Evolutionary conservation across 2,329 filamentous ascomycete genomes (phyloP).

Genomic region (Cladosporium sp.): DNA sequence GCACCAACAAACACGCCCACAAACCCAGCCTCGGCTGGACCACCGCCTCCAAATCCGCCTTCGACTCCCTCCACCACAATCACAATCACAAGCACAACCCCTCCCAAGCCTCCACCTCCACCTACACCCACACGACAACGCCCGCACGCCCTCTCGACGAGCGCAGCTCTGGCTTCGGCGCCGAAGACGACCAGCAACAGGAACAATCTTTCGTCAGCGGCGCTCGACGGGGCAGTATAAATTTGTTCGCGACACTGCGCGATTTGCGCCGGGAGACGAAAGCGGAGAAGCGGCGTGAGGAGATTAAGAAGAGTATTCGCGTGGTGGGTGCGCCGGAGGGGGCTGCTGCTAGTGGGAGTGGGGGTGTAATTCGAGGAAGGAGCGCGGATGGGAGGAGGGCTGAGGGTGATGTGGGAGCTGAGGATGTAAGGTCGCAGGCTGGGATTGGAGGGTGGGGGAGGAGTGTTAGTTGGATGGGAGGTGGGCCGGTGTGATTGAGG

Average conservation of each 20-base stretch:
- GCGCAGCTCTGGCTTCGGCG: not conserved
- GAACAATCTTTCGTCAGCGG: not conserved
- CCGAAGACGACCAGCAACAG: not conserved
- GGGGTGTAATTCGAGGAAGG: not conserved
- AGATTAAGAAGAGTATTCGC: slow-evolving; percentile 36
- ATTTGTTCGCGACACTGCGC: slow-evolving; percentile 2
- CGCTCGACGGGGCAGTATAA: slow-evolving; percentile 4
- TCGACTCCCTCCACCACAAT: slow-evolving; percentile 20
- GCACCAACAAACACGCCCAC: not conserved
- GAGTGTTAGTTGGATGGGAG: slow-evolving; percentile 16
- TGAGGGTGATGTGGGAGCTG: not conserved
- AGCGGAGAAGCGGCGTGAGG: slow-evolving; percentile 34
- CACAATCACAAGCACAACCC: not conserved
- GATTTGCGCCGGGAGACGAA: slow-evolving; percentile 22
- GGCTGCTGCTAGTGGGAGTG: not conserved
- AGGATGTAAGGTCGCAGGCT: not conserved
- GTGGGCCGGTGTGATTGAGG: not conserved
- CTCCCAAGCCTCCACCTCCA: not conserved
- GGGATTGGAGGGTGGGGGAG: not conserved
- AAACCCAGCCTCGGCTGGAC: slow-evolving; percentile 30
- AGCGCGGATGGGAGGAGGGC: slow-evolving; percentile 3
- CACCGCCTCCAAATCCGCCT: slow-evolving; percentile 24
- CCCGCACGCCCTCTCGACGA: slow-evolving; percentile 28
- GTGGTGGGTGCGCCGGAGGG: slow-evolving; percentile 24
- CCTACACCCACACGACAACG: slow-evolving; percentile 20